Base-by-base conservation (phyloP, 139 green algal genomes). In the Coccomyxa sp. region DNA sequence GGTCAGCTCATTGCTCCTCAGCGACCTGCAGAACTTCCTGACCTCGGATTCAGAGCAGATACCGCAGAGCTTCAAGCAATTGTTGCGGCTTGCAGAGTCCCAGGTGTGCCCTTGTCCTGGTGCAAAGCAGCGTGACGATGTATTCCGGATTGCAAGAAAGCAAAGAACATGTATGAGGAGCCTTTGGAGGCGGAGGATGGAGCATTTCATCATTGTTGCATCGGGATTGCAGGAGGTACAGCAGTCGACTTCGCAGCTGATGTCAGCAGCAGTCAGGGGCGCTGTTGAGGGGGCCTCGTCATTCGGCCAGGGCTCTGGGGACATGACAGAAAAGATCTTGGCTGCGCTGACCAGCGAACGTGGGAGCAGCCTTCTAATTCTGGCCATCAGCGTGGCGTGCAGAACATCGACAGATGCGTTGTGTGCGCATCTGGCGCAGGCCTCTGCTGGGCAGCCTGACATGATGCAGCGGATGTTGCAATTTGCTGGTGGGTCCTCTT, bases 61-160 rank as follows among this genome's bases (percentile, higher is more conserved):
- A 31, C 89, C 89, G 9, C 74, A 82, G 67, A 88, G 84, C 75
- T 63, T 92, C 25, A 77, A 81, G 14, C 89, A 91, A 80, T 67
- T 92, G 16, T 81, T 88, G 13, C 71, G 67, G 30, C 83, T 92
- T 21, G 58, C 88, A n/a, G 85, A 91, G 86, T 89, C 87, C 51
- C 31, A 82, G 28, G 76, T 81, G 59, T 60, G 63, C 13, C 17
- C n/a, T 79, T 32, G 3, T 51, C 38, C 38, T 51, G 38, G 38
- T 51, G 7, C 3, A 51, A 51, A 11, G 38, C 38, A 51, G 38
- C 7, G 3, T 51, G 38, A 51, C 3, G 38, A 51, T 51, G 38
- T 18, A 38, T 79, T 23, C 75, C 75, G 28, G 0, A 38, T 51
- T 13, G 17, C 27, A 57, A n/a, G n/a, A n/a, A n/a, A 28, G 27